Evolutionary conservation across 2,329 filamentous ascomycete species (phyloP).

Genomic region (Fusarium caatingaense): DNA sequence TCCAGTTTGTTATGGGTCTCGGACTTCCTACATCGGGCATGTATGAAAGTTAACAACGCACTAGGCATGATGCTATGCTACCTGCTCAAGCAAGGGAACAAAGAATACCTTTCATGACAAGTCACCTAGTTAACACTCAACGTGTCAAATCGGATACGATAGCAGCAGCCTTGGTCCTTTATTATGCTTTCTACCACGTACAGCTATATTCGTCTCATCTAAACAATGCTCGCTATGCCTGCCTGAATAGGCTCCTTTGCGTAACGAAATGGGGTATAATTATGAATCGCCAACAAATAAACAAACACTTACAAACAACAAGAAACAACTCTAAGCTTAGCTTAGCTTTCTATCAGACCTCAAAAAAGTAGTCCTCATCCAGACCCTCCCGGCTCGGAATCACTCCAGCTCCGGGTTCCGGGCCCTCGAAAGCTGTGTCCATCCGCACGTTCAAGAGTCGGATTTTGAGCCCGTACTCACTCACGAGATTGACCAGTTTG

Average conservation of each 20-base stretch:
- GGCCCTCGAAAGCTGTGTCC: constrained; percentile 78
- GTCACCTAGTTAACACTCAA: background rate
- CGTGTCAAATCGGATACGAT: background rate
- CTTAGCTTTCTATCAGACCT: constrained; percentile 61
- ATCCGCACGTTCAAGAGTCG: constrained; percentile 89
- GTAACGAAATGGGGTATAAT: constrained; percentile 38
- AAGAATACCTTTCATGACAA: background rate
- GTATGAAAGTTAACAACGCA: constrained; percentile 6
- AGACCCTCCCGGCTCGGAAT: constrained; percentile 86
- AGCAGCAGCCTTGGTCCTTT: background rate
- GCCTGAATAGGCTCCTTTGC: constrained; percentile 13
- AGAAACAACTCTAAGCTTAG: constrained; percentile 7
- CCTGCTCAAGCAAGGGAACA: background rate
- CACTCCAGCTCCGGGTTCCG: constrained; percentile 74
- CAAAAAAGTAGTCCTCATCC: constrained; percentile 95
- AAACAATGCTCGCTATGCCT: constrained; percentile 40
- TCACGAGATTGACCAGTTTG: constrained; percentile 85
- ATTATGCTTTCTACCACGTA: constrained; percentile 1
- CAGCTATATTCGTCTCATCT: constrained; percentile 16
- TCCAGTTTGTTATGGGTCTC: constrained; percentile 4
- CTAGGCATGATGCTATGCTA: constrained; percentile 1
- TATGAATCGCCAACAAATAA: constrained; percentile 35
- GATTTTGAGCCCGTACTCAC: constrained; percentile 93
- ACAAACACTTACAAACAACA: constrained; percentile 36
- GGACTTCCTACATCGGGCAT: constrained; percentile 3